Base-by-base conservation (phyloP, 179 eudicot genomes). In the Heliamphora pulchella region DNA sequence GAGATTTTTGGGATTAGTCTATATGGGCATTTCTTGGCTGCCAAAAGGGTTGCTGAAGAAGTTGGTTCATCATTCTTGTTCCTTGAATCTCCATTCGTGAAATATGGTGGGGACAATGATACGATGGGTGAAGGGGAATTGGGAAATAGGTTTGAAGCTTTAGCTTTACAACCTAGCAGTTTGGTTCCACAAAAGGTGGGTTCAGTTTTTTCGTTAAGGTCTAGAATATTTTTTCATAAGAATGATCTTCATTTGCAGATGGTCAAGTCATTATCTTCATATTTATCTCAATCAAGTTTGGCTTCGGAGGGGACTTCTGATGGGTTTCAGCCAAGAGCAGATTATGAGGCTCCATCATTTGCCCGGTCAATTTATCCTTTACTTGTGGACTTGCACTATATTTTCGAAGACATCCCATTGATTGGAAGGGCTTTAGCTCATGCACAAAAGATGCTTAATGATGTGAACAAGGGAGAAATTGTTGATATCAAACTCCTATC, bases 1-100 rank as follows among this genome's bases (percentile, higher is more conserved):
- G 96, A 90, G 82, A 89, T 93, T 62, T 93, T 93, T 50, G 97
- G 92, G 69, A 88, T 89, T 84, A 87, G 91, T 8, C 90, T 89
- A 77, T 81, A 88, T 77, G 86, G 84, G 50, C 96, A 93, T 82
- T 84, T 90, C 47, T 63, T 81, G 80, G 88, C 82, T 44, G 96
- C 94, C 6, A 91, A 90, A 84, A 84, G 78, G 78, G 80, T 87
- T 71, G 91, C 94, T 2, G 85, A 86, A 58, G 92, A 93, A 79
- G 84, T 91, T 55, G 96, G 96, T 57, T 89, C 91, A 8, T 78
- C 89, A 2, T 93, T 91, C 75, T 79, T 85, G 66, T 82, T 89
- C 82, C 84, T 89, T 65, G 92, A 90, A 72, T 85, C 93, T 54
- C 89, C 92, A 8, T 74, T 78, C 71, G 70, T 84, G 63, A 86